Conservation (phyloP, 805 yeast species). For the Suhomyces tanzawaensis region DNA sequence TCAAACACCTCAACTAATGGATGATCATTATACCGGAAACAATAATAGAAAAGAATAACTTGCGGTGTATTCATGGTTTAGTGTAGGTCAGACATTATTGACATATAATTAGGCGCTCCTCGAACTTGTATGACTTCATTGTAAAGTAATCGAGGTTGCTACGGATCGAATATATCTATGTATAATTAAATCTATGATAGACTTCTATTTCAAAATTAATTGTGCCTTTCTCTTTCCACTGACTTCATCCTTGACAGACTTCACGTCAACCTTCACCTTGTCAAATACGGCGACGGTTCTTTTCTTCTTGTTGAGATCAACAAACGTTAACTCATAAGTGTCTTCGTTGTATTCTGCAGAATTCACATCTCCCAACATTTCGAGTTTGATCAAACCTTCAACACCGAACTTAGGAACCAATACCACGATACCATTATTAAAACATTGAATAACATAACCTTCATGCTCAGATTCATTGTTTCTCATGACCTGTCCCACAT, state of each 20-base stretch:
- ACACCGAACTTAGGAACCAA: slow-evolving; percentile 95
- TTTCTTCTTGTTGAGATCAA: slow-evolving; percentile 38
- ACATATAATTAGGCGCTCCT: too few relatives aligned
- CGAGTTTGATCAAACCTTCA: slow-evolving; percentile 86
- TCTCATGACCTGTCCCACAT: slow-evolving; percentile 96
- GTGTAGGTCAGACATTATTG: too few relatives aligned
- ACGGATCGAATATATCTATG: background rate
- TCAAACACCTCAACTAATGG: slow-evolving; percentile 28
- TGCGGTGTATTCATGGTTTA: too few relatives aligned
- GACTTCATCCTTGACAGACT: slow-evolving; percentile 75
- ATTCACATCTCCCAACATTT: slow-evolving; percentile 63
- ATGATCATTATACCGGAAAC: too few relatives aligned
- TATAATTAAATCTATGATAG: background rate
- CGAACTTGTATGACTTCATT: too few relatives aligned
- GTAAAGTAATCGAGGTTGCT: too few relatives aligned
- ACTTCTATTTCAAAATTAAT: slow-evolving; percentile 51
- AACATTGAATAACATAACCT: slow-evolving; percentile 89
- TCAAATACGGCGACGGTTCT: slow-evolving; percentile 75
- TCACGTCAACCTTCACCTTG: slow-evolving; percentile 78
- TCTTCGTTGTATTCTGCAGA: slow-evolving; percentile 76
- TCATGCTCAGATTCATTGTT: slow-evolving; percentile 75
- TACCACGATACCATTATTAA: slow-evolving; percentile 92
- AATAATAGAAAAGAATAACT: too few relatives aligned
- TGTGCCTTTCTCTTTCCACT: slow-evolving; percentile 94
- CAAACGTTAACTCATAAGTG: slow-evolving; percentile 63